Base-by-base conservation (phyloP, 2,329 filamentous ascomycete species). In the Monosporascus cannonballus region DNA sequence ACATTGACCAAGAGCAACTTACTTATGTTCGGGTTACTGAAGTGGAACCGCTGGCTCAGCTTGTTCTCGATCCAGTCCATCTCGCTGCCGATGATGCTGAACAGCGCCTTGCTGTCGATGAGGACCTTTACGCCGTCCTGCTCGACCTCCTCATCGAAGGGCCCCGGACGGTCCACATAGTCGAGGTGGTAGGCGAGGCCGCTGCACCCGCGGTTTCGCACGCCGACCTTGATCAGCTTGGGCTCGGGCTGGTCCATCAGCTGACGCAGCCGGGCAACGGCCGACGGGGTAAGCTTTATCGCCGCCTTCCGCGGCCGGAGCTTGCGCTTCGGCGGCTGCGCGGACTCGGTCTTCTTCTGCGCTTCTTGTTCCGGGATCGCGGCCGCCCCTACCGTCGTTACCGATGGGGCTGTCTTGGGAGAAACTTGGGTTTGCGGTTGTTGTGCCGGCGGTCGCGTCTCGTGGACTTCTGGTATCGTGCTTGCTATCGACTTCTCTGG, bases 61-160 rank as follows among this genome's bases (percentile, higher is more conserved):
- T 96, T 96, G 64, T 97, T 94, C 73, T 97, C 92, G 11, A 93
- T 80, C 92, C 93, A 99, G 67, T 99, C 94, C 94, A 99, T 99
- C 74, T 97, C 93, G 67, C 89, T 96, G 5, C 94, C 94, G 63
- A 99, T 96, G 51, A 99, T 97, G 71, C 93, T 97, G 69, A 99
- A 92, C 48, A 99, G 75, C 42, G 94, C 94, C 76, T 96, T 97
- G 78, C 90, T 96, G 71, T 99, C 94, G 53, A 99, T 94, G 68
- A 97, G 71, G 36, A 99, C 93, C 72, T 89, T 93, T 53, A 99
- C 93, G 0, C 93, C 94, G 64, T 97, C 94, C 69, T 99, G 94
- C 67, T 95, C 92, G 1, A 99, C 90, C 49, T 86, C 79, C 71
- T 99, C 94, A 64, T 99, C 94, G 64, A 97, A 93, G 38, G 81